Evolutionary conservation across 2,329 filamentous ascomycete species (phyloP).

Genomic region (Pestalotiopsis sp.): DNA sequence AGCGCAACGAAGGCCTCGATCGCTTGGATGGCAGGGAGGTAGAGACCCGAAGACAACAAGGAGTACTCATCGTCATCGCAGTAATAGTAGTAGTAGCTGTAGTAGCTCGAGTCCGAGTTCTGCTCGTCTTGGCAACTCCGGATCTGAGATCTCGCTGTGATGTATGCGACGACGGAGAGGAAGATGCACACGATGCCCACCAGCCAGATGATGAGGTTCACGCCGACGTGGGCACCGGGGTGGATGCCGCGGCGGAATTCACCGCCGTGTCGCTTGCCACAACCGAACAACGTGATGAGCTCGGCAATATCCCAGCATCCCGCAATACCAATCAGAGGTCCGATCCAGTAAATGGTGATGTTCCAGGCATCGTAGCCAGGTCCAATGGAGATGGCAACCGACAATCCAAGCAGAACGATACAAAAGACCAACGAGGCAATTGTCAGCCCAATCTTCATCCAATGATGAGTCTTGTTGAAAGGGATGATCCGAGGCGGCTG

Average conservation of each 20-base stretch:
- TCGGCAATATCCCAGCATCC: slow-evolving; percentile 15
- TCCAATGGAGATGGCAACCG: background rate
- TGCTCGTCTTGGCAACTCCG: background rate
- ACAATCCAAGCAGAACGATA: slow-evolving; percentile 8
- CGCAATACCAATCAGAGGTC: slow-evolving; percentile 6
- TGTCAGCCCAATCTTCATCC: slow-evolving; percentile 13
- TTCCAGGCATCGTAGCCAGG: background rate
- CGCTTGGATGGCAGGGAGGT: background rate
- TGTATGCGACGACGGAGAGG: background rate
- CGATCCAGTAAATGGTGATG: slow-evolving; percentile 1
- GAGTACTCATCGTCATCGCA: background rate
- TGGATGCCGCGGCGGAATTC: slow-evolving; percentile 13
- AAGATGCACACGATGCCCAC: slow-evolving; percentile 9
- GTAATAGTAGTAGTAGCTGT: background rate
- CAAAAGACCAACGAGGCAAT: slow-evolving; percentile 12
- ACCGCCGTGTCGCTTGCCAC: slow-evolving; percentile 8
- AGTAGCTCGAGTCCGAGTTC: background rate
- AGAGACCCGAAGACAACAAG: background rate
- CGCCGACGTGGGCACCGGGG: slow-evolving; percentile 16
- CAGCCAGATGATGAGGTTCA: slow-evolving; percentile 15
- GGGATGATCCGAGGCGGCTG: slow-evolving; percentile 9
- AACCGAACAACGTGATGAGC: slow-evolving; percentile 12
- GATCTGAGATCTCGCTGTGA: background rate
- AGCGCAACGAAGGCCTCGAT: slow-evolving; percentile 13
- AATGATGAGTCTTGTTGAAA: slow-evolving; percentile 16